Evolutionary conservation across 2,329 filamentous ascomycete genomes (phyloP), one percentile per base, ranked within the genome.

Genomic region (Malbranchea zuffiana): DNA sequence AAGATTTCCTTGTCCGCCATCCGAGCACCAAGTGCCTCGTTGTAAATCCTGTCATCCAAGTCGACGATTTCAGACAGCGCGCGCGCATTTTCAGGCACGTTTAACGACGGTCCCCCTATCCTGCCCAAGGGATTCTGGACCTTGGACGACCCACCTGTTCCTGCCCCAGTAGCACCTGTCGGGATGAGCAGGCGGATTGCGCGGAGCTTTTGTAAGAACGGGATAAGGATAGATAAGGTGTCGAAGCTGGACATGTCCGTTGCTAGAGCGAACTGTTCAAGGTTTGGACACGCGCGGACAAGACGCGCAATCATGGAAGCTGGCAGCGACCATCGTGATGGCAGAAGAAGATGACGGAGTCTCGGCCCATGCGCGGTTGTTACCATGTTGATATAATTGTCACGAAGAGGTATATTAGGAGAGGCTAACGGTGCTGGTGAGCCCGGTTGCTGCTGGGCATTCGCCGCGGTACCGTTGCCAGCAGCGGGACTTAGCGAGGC

Each of bases 251-350:
- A 51, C 11, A 58, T 44, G 7, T 66, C 57, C 11, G 69, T 59
- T 5, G 70, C 65, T 15, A 76, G 55, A 17, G 65, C 72, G 1
- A 79, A 56, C 46, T 79, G 73, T 42, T 75, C 72, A 10, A 78
- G 56, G 36, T 75, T 65, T 0, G 74, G 72, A 40, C 72, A 74
- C 6, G 56, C 56, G 33, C 68, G 65, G 20, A 73, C 67, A 5
- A 78, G 54, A 5, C 65, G 63, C 20, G 62, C 63, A 6, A 78
- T 55, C 3, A 68, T 59, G 1, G 60, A 51, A 2, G 63, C 57
- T 11, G 65, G 63, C 2, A 78, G 59, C 12, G 63, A 55, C 72
- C 73, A 78, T 28, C 65, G 60, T 21, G 74, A 65, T 2, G 66
- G 65, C 3, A 79, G 63, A 2, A 78, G 63, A 4, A 79, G 63